phyloP scores from a whole-genome alignment of 768 basidiomycete genomes.

The Trichaptum fuscoviolaceum region DNA sequence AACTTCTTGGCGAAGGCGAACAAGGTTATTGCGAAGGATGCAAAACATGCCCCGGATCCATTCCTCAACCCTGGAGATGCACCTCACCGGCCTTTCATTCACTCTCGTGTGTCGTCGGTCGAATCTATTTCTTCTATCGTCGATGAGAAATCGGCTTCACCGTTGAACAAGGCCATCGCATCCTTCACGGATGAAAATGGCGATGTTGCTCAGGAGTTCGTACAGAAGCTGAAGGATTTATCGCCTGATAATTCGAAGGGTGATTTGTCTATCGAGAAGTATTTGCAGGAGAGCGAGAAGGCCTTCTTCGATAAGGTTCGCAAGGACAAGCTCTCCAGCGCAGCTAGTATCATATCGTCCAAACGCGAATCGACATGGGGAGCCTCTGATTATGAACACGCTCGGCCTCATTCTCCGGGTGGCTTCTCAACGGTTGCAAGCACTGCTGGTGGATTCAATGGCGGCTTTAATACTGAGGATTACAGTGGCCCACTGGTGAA shows the following conservation, averaged over 20 bases:
- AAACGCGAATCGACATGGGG: constrained; percentile 81
- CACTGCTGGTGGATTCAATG: constrained; percentile 18
- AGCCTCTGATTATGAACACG: constrained; percentile 50
- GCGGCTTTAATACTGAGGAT: constrained; percentile 36
- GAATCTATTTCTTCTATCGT: constrained; percentile 90
- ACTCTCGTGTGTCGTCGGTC: constrained; percentile 78
- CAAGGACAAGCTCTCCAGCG: constrained; percentile 81
- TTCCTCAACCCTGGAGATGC: constrained; percentile 60
- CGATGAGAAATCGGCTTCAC: constrained; percentile 86
- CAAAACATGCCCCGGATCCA: constrained; percentile 76
- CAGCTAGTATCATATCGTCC: constrained; percentile 73
- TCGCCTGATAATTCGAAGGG: constrained; percentile 85
- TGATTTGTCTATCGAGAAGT: constrained; percentile 90
- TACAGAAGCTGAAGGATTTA: constrained; percentile 73
- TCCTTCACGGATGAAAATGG: constrained; percentile 96
- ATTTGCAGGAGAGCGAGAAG: constrained; percentile 85
- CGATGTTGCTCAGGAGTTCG: constrained; percentile 85
- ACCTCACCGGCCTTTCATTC: constrained; percentile 76
- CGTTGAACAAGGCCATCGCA: constrained; percentile 89
- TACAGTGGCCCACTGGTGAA: constrained; percentile 39
- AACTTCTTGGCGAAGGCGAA: constrained; percentile 87
- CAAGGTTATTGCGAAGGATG: constrained; percentile 73
- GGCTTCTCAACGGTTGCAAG: background rate
- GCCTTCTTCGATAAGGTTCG: constrained; percentile 88
- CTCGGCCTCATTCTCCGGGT: constrained; percentile 44